Evolutionary conservation across 2,329 filamentous ascomycete species (phyloP).

Genomic region (Alternaria brassicicola): DNA sequence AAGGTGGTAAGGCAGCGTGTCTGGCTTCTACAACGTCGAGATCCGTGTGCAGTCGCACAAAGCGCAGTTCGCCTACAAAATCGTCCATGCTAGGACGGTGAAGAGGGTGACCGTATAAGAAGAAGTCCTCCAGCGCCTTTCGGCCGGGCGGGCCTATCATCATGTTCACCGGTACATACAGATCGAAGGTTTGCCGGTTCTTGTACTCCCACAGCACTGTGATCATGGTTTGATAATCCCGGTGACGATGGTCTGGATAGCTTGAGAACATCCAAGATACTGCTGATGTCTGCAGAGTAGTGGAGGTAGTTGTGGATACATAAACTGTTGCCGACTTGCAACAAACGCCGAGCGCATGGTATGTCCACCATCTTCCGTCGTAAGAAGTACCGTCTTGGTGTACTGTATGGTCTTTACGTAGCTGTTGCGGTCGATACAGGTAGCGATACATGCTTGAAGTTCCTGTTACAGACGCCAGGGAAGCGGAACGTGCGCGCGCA

Average conservation of each 20-base stretch:
- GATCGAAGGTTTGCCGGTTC: not conserved
- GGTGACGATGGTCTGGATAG: not conserved
- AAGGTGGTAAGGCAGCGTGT: not conserved
- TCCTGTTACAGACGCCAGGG: not conserved
- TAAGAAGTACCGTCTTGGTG: not conserved
- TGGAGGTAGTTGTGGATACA: not conserved
- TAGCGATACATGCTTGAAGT: not conserved
- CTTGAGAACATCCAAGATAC: too few relatives aligned
- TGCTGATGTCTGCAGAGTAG: accelerated
- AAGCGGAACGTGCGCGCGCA: not conserved
- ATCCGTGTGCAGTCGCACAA: not conserved
- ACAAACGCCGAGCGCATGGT: too few relatives aligned
- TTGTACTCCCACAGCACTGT: not conserved
- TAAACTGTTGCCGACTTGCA: too few relatives aligned
- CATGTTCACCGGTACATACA: not conserved
- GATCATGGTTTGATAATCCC: not conserved
- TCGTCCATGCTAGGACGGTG: not conserved
- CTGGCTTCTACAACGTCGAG: too few relatives aligned
- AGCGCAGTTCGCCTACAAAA: not conserved
- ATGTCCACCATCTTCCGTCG: too few relatives aligned
- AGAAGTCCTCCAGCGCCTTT: not conserved
- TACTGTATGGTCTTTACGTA: not conserved
- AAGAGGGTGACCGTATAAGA: not conserved
- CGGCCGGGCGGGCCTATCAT: not conserved
- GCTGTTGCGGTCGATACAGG: not conserved